Base-by-base conservation (phyloP, 805 yeast species). In the Metschnikowia corniflorae region DNA sequence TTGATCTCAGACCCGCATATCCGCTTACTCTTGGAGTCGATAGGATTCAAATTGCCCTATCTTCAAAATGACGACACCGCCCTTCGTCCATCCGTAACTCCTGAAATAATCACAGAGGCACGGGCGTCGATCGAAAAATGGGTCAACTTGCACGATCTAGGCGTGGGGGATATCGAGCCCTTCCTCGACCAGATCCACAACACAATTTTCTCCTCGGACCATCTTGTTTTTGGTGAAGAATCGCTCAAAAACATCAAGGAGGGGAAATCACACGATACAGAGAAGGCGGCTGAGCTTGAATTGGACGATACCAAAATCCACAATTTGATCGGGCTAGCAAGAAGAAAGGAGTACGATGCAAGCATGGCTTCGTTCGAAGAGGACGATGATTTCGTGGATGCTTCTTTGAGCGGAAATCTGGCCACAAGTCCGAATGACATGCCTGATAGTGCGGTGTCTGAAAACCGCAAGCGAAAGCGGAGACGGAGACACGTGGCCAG, bases 1-100 rank as follows among this genome's bases (percentile, higher is more conserved):
- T 46, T 76, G 5, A 63, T 73, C 16, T 65, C 64, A 14, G 76
- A 79, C 37, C 70, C 78, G 2, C 61, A 71, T 33, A 39, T 76
- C 13, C 55, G 86, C 22, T 57, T 76, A 20, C 53, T 80, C 13
- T 55, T 80, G 33, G 53, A 55, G 7, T 46, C 66, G 5, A 53
- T 75, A 15, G 82, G 81, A 6, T 73, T 70, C 39, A 61, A 56
- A 5, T 37, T 73, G 12, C 76, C 78, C 1, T 60, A 46, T 17
- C 54, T 55, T 5, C 53, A 67, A 20, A 63, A 58, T 20, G 74
- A 65, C 29, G 50, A 50, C 3, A 75, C 73, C 42, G 49, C 61
- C 12, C 50, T 79, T 10, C 70, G 68, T 1, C 37, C 50, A 0
- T 34, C 54, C 1, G 47, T 70, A 1, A 47, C 64, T 0, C 42